Conservation (phyloP, 2,329 filamentous ascomycete species). For the Paraphaeosphaeria minitans region DNA sequence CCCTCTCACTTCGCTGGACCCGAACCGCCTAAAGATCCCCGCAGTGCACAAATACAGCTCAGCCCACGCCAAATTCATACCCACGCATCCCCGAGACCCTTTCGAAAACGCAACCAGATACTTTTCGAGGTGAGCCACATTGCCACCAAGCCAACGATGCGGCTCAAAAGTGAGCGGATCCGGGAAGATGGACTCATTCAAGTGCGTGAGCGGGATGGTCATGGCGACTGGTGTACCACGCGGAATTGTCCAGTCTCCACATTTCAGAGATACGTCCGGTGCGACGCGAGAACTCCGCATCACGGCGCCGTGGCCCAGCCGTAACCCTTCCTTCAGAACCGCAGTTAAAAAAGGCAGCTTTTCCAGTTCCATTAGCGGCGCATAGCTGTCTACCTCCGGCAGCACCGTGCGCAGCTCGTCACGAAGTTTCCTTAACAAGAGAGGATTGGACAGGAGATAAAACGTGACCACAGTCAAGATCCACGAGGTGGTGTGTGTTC, state of each 20-base stretch:
- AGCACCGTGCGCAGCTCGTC: slow-evolving; percentile 24
- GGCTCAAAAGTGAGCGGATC: slow-evolving; percentile 35
- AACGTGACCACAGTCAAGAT: slow-evolving; percentile 41
- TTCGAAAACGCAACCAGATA: slow-evolving; percentile 49
- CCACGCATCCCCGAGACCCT: slow-evolving; percentile 47
- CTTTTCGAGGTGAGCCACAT: slow-evolving; percentile 28
- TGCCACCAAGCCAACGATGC: slow-evolving; percentile 39
- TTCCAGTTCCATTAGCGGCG: slow-evolving; percentile 29
- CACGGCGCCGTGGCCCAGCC: slow-evolving; percentile 40
- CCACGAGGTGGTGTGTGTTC: slow-evolving; percentile 32
- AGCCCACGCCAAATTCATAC: slow-evolving; percentile 43
- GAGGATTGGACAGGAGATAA: slow-evolving; percentile 41
- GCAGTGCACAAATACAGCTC: slow-evolving; percentile 28
- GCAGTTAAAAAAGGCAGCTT: slow-evolving; percentile 41
- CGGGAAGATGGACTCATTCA: slow-evolving; percentile 41
- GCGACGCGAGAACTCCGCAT: slow-evolving; percentile 25
- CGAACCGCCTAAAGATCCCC: slow-evolving; percentile 19
- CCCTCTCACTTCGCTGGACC: slow-evolving; percentile 9
- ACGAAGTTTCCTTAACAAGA: slow-evolving; percentile 26
- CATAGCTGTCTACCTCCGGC: slow-evolving; percentile 21
- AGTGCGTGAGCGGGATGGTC: slow-evolving; percentile 40
- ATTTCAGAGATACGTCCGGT: slow-evolving; percentile 27
- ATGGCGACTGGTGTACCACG: slow-evolving; percentile 35
- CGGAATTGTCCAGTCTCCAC: slow-evolving; percentile 29
- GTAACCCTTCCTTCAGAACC: slow-evolving; percentile 42